Evolutionary conservation across 495 filamentous ascomycete genomes (phyloP).

Genomic region (Daldinia vernicosa): DNA sequence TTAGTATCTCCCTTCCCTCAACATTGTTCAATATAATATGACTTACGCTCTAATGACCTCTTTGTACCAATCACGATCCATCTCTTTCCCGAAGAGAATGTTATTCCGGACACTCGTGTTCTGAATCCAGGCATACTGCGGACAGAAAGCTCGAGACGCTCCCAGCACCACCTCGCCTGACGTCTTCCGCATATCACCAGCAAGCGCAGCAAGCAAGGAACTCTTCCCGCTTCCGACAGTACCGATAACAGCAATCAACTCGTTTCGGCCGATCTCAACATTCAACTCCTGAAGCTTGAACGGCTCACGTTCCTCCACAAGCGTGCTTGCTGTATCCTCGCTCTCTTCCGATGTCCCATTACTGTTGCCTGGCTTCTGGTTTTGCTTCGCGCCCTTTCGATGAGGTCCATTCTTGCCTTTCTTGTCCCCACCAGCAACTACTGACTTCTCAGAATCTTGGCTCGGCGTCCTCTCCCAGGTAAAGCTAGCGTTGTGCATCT

Average conservation of each 20-base stretch:
- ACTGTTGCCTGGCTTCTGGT: constrained; percentile 45
- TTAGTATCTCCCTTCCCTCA: constrained; percentile 13
- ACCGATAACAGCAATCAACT: constrained; percentile 91
- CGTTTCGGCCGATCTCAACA: constrained; percentile 78
- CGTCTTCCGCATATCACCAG: constrained; percentile 92
- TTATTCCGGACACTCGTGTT: constrained; percentile 88
- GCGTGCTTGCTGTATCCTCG: constrained; percentile 62
- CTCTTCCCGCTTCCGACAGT: constrained; percentile 92
- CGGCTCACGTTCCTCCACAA: constrained; percentile 69
- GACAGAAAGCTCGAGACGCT: constrained; percentile 85
- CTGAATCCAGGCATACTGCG: constrained; percentile 98
- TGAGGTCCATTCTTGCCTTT: constrained; percentile 47
- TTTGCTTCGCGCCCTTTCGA: constrained; percentile 55
- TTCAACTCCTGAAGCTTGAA: constrained; percentile 83
- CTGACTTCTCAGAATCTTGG: constrained; percentile 61
- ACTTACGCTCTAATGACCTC: constrained; percentile 62
- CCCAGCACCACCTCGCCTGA: constrained; percentile 76
- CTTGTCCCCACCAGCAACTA: constrained; percentile 46
- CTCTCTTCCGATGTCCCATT: constrained; percentile 39
- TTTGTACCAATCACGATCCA: constrained; percentile 71
- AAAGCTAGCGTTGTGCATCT: constrained; percentile 78
- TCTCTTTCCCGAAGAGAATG: constrained; percentile 87
- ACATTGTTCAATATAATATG: not conserved
- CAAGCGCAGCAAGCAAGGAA: constrained; percentile 87
- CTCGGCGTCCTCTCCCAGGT: constrained; percentile 88